These are phyloP conservation scores for Solanum sitiens DNA, from an alignment of 257 asterid genomes.

Conservation along the genomic window DNA sequence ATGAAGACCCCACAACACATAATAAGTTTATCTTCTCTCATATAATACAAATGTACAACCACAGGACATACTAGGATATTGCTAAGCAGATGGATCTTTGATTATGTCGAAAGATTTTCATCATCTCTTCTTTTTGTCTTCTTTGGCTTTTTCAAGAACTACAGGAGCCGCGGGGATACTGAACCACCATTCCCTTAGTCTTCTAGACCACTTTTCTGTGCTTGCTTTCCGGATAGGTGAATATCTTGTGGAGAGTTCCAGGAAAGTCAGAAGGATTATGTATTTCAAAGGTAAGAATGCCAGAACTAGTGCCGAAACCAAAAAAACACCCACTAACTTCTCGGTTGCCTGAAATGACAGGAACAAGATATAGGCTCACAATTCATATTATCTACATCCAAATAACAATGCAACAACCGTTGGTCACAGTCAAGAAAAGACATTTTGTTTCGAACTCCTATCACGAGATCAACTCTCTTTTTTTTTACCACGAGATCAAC, in stretches of 20 bases:
- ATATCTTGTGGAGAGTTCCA: slow-evolving; percentile 60
- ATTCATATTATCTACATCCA: neutral
- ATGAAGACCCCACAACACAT: neutral
- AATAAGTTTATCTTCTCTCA: neutral
- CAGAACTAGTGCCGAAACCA: slow-evolving; percentile 38
- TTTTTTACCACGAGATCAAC: neutral
- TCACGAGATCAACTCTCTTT: neutral
- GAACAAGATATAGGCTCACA: neutral
- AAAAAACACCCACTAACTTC: slow-evolving; percentile 45
- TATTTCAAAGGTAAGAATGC: slow-evolving; percentile 52
- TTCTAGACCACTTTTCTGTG: slow-evolving; percentile 79
- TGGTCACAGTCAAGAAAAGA: neutral
- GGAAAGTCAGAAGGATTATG: slow-evolving; percentile 36
- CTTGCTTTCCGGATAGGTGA: slow-evolving; percentile 60
- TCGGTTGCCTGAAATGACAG: slow-evolving; percentile 58
- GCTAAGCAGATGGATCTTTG: neutral
- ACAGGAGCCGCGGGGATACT: slow-evolving; percentile 97
- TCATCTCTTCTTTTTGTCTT: slow-evolving; percentile 68
- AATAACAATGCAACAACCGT: neutral
- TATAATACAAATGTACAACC: neutral
- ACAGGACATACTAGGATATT: neutral
- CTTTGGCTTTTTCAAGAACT: slow-evolving; percentile 42
- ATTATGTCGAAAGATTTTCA: neutral
- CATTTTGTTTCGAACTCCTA: neutral
- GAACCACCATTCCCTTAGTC: slow-evolving; percentile 93